These are phyloP conservation scores for Lachnum nothofagi DNA, from an alignment of 2,329 filamentous ascomycete genomes.

Conservation along the genomic window DNA sequence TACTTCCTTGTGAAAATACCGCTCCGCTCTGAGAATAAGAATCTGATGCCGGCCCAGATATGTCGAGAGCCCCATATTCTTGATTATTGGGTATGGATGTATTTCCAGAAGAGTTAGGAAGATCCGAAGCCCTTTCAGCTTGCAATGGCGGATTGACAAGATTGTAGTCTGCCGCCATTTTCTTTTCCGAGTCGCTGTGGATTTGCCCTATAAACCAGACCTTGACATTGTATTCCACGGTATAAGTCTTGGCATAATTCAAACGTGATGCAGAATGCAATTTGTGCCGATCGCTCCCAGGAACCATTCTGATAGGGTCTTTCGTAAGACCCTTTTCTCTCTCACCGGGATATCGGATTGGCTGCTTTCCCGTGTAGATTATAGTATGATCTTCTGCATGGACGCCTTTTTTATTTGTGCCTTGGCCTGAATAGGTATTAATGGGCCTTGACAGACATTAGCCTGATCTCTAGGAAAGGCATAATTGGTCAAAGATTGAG, in stretches of 20 bases:
- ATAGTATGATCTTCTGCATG: slow-evolving; percentile 7
- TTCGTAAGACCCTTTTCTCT: not conserved
- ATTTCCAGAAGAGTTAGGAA: no score
- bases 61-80: no score
- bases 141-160: not conserved
- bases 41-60: no score
- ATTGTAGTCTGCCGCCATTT: not conserved
- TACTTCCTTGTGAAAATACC: no score
- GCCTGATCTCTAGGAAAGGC: not conserved
- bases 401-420: slow-evolving; percentile 7
- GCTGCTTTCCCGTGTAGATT: slow-evolving; percentile 2
- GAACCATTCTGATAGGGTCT: slow-evolving; percentile 1
- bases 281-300: not conserved
- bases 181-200: not conserved
- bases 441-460: slow-evolving; percentile 7
- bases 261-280: slow-evolving; percentile 2
- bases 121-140: no score
- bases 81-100: no score
- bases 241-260: slow-evolving; percentile 17
- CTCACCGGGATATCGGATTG: not conserved
- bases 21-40: no score
- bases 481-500: not conserved
- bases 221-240: slow-evolving; percentile 14
- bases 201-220: slow-evolving; percentile 12
- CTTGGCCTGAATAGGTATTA: slow-evolving; percentile 7